Evolutionary conservation across 257 asterid genomes (phyloP).

Genomic region (Salvia rosmarinus): DNA sequence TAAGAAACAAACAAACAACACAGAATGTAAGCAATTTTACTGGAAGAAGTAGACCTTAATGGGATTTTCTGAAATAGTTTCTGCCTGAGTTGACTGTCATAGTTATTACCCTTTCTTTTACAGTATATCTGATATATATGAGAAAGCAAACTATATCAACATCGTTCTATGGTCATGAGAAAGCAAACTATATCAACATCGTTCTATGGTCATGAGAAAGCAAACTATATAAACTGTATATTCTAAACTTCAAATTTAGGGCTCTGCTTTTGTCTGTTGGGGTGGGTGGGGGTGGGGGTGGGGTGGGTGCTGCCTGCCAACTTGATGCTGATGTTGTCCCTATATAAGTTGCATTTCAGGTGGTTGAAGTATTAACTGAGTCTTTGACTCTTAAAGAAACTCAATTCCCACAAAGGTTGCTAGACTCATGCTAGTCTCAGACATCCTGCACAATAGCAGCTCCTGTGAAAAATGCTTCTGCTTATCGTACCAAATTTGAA

Average conservation of each 20-base stretch:
- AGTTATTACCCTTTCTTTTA: background rate
- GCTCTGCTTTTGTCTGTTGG: slow-evolving; percentile 4
- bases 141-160: no score
- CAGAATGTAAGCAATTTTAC: background rate
- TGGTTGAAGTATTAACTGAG: slow-evolving; percentile 95
- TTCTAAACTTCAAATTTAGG: no score
- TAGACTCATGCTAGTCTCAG: slow-evolving; percentile 97
- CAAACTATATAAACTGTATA: no score
- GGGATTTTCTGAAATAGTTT: slow-evolving; percentile 3
- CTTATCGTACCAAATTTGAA: slow-evolving; percentile 93
- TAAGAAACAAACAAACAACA: background rate
- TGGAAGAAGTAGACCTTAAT: slow-evolving; percentile 7
- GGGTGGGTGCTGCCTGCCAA: no score
- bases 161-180: no score
- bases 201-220: slow-evolving; percentile 9
- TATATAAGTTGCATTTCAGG: slow-evolving; percentile 45
- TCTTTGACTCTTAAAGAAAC: slow-evolving; percentile 96
- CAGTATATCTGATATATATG: slow-evolving; percentile 2
- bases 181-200: background rate
- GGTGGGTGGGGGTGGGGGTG: background rate
- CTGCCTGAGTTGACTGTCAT: background rate
- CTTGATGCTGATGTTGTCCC: slow-evolving; percentile 5
- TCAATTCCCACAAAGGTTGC: slow-evolving; percentile 96
- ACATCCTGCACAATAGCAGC: slow-evolving; percentile 97
- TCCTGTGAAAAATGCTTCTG: slow-evolving; percentile 95